Conservation (phyloP, 257 asterid species). For the Oldenlandia corymbosa region DNA sequence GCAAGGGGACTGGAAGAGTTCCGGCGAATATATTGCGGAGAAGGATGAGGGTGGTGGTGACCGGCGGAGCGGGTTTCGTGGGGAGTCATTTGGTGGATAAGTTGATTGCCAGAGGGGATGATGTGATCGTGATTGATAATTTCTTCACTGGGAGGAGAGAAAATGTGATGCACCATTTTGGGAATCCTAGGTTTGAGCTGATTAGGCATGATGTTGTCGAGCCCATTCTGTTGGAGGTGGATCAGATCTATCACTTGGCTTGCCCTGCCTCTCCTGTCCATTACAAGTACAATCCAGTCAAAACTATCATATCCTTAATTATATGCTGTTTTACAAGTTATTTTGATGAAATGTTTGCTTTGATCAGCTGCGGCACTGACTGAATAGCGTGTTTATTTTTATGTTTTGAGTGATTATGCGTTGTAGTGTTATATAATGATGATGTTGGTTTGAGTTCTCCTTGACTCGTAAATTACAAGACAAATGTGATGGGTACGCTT, state of each 20-base stretch:
- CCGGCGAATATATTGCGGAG: constrained; percentile 30
- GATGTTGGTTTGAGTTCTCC: constrained; percentile 38
- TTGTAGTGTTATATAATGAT: neutral
- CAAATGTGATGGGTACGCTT: constrained; percentile 96
- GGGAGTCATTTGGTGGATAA: constrained; percentile 43
- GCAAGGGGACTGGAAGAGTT: constrained; percentile 20
- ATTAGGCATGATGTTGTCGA: constrained; percentile 41
- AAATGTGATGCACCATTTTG: constrained; percentile 39
- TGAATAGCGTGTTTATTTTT: neutral
- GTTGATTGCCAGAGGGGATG: constrained; percentile 35
- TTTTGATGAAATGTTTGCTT: too few species aligned
- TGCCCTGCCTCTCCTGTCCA: constrained; percentile 47
- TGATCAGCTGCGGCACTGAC: neutral
- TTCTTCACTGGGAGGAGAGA: constrained; percentile 45
- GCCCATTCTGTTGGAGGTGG: constrained; percentile 42
- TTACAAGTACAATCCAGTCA: constrained; percentile 41
- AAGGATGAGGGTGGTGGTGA: constrained; percentile 34
- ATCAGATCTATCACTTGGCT: constrained; percentile 44
- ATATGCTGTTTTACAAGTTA: neutral
- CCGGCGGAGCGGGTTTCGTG: constrained; percentile 43
- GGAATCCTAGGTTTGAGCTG: constrained; percentile 35
- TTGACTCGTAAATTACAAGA: constrained; percentile 68
- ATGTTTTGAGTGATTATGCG: neutral
- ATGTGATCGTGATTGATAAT: constrained; percentile 40
- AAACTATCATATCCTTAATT: constrained; percentile 36